Conservation (phyloP, 2,329 filamentous ascomycete genomes). For the Fusarium devonianum region DNA sequence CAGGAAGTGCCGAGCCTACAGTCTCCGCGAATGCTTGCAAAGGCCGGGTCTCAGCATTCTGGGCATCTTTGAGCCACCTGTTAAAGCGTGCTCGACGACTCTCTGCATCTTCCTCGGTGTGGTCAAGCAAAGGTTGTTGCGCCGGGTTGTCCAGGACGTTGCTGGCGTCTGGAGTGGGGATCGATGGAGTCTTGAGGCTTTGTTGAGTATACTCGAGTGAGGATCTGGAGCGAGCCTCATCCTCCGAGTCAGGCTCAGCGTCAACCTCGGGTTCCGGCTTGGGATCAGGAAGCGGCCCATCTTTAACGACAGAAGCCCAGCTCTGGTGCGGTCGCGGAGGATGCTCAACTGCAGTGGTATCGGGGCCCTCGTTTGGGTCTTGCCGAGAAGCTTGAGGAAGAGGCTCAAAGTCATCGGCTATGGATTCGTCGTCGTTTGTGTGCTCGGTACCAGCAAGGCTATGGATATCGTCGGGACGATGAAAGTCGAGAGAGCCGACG, state of each 20-base stretch:
- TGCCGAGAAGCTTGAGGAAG: slow-evolving; percentile 9
- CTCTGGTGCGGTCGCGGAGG: slow-evolving; percentile 21
- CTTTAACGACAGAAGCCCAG: slow-evolving; percentile 27
- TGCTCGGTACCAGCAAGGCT: slow-evolving; percentile 59
- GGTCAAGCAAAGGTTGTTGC: slow-evolving; percentile 10
- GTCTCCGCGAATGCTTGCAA: slow-evolving; percentile 27
- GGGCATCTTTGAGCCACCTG: slow-evolving; percentile 23
- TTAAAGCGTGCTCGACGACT: slow-evolving; percentile 13
- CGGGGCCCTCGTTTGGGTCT: slow-evolving; percentile 22
- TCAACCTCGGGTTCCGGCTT: slow-evolving; percentile 30
- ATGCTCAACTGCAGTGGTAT: slow-evolving; percentile 9
- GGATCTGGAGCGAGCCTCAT: slow-evolving; percentile 48
- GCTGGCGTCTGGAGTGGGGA: slow-evolving; percentile 47
- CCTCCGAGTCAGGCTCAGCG: slow-evolving; percentile 50
- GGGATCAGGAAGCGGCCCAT: slow-evolving; percentile 19
- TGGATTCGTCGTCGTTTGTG: slow-evolving; percentile 53
- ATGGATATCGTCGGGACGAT: slow-evolving; percentile 59
- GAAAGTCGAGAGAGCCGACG: slow-evolving; percentile 58
- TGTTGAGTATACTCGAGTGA: slow-evolving; percentile 60
- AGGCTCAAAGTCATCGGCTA: slow-evolving; percentile 45
- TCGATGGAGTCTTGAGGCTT: slow-evolving; percentile 54
- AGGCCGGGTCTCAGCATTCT: slow-evolving; percentile 15
- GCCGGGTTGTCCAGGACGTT: slow-evolving; percentile 36
- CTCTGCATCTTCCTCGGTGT: slow-evolving; percentile 15
- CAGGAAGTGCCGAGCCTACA: slow-evolving; percentile 35